Evolutionary conservation across 2,329 filamentous ascomycete species (phyloP).

Genomic region (Apiospora aurea): DNA sequence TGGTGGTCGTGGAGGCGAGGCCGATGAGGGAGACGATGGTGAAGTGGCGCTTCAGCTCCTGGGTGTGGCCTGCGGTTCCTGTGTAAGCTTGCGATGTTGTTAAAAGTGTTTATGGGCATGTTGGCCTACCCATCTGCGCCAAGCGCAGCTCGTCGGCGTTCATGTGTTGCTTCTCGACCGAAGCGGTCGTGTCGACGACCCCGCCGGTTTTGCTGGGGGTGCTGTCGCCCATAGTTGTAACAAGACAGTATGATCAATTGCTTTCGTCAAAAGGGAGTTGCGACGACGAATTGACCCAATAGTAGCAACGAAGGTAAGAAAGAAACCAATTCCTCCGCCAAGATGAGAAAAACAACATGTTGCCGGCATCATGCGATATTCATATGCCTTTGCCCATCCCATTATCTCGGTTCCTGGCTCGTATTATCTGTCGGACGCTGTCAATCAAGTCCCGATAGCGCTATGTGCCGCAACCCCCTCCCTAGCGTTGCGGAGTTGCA

Average conservation of each 20-base stretch:
- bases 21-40: constrained; percentile 55
- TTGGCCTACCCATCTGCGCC: constrained; percentile 50
- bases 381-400: neutral
- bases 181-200: neutral
- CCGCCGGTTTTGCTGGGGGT: neutral
- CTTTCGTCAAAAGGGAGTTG: neutral
- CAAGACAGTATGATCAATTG: neutral
- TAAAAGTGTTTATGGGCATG: neutral
- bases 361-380: neutral
- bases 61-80: constrained; percentile 49
- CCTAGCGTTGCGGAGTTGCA: neutral
- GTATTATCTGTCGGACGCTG: constrained; percentile 13
- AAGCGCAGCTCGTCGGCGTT: constrained; percentile 50
- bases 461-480: neutral
- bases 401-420: neutral
- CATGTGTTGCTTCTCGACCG: constrained; percentile 23
- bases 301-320: neutral
- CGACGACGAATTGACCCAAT: neutral
- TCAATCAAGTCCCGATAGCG: constrained; percentile 12
- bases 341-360: neutral
- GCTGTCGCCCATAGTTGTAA: neutral
- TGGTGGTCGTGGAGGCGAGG: constrained; percentile 56
- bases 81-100: neutral
- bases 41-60: constrained; percentile 57
- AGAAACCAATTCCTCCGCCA: neutral